Evolutionary conservation across 129 eudicot species (phyloP).

Genomic region (Apium graveolens): DNA sequence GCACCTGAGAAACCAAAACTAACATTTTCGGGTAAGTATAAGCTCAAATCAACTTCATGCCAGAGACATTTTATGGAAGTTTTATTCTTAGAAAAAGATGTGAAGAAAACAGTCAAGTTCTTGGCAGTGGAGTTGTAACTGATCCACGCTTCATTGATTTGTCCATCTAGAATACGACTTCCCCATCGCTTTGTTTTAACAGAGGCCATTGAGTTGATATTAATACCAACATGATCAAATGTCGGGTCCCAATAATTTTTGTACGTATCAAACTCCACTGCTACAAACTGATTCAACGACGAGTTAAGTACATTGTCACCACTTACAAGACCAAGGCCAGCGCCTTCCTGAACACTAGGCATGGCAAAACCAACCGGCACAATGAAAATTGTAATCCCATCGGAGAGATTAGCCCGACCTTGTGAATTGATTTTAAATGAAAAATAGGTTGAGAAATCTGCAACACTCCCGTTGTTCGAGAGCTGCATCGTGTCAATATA

Average conservation of each 20-base stretch:
- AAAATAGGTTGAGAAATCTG: slow-evolving; percentile 25
- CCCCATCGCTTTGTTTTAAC: slow-evolving; percentile 10
- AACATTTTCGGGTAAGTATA: neutral
- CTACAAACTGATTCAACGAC: slow-evolving; percentile 22
- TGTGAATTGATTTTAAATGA: slow-evolving; percentile 20
- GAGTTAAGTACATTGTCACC: slow-evolving; percentile 15
- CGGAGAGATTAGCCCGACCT: neutral
- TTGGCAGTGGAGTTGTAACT: slow-evolving; percentile 23
- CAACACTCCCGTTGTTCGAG: slow-evolving; percentile 10
- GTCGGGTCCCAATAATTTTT: slow-evolving; percentile 19
- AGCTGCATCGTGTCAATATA: slow-evolving; percentile 16
- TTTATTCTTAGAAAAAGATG: neutral
- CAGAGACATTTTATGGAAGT: slow-evolving; percentile 6
- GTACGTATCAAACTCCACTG: slow-evolving; percentile 42
- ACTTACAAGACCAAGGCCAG: slow-evolving; percentile 22
- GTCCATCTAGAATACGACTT: slow-evolving; percentile 20
- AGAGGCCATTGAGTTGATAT: slow-evolving; percentile 26
- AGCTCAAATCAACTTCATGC: slow-evolving; percentile 23
- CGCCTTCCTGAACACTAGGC: slow-evolving; percentile 17
- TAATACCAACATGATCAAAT: slow-evolving; percentile 33
- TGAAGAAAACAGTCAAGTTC: slow-evolving; percentile 15
- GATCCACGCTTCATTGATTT: slow-evolving; percentile 25
- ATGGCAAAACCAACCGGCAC: slow-evolving; percentile 17
- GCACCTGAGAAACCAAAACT: neutral
- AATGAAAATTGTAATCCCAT: slow-evolving; percentile 27